phyloP scores from a whole-genome alignment of 2,329 filamentous ascomycete genomes.

The Cladosporium oxysporum region DNA sequence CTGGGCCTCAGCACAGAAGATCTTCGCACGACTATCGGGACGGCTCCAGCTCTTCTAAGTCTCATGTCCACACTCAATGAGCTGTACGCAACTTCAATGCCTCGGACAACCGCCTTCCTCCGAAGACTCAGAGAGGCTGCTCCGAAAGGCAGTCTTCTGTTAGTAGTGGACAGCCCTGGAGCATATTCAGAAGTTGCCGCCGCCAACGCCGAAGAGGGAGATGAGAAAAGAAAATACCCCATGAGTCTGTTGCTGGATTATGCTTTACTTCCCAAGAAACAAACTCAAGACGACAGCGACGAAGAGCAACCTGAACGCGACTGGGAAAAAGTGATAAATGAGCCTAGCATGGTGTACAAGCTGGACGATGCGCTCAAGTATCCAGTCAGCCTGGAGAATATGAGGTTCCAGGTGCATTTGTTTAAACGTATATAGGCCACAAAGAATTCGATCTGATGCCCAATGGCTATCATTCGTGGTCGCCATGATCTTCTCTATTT shows the following conservation, averaged over 20 bases:
- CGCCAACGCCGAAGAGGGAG: slow-evolving; percentile 27
- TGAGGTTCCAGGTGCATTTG: slow-evolving; percentile 90
- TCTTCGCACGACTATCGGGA: slow-evolving; percentile 29
- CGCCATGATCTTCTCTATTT: too few relatives aligned
- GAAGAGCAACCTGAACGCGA: slow-evolving; percentile 1
- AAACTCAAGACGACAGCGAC: slow-evolving; percentile 27
- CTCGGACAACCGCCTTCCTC: slow-evolving; percentile 75
- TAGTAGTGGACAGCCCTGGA: slow-evolving; percentile 90
- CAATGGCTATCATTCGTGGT: neutral
- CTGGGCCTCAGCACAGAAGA: slow-evolving; percentile 44
- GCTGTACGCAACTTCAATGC: slow-evolving; percentile 76
- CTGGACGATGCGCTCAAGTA: slow-evolving; percentile 66
- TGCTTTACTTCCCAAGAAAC: slow-evolving; percentile 57
- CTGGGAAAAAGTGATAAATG: slow-evolving; percentile 75
- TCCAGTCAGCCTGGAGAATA: slow-evolving; percentile 85
- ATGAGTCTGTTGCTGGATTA: slow-evolving; percentile 94
- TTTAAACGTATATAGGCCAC: slow-evolving; percentile 52
- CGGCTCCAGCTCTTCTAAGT: slow-evolving; percentile 61
- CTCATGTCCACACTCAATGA: slow-evolving; percentile 95
- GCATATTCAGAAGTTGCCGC: slow-evolving; percentile 84
- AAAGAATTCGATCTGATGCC: neutral
- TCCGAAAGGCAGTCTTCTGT: slow-evolving; percentile 63
- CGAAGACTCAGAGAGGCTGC: slow-evolving; percentile 64
- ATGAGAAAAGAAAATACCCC: slow-evolving; percentile 68
- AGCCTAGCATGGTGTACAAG: slow-evolving; percentile 85